A percentile compares a stretch with the other conserved stretches of the same genome.
Conservation (phyloP, 768 basidiomycete genomes). For the Suillus alpinus region DNA sequence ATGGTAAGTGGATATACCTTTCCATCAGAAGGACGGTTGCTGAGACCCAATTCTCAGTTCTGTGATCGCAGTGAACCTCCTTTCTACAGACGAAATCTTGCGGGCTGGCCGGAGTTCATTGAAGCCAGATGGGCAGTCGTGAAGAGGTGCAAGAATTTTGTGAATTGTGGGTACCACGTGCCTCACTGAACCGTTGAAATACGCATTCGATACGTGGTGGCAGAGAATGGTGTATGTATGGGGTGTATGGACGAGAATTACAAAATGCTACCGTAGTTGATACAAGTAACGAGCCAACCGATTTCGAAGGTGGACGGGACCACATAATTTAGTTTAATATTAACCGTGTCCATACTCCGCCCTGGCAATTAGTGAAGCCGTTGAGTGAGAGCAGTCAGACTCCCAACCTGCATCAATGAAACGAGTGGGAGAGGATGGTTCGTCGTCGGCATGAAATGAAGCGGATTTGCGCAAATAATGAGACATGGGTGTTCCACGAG, state of each 20-base stretch:
- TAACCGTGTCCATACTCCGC: background rate
- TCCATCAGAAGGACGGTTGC: constrained; percentile 17
- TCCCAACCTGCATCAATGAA: constrained; percentile 60
- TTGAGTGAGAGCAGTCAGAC: constrained; percentile 45
- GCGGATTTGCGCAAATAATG: constrained; percentile 38
- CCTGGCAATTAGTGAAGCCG: background rate
- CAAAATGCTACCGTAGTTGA: constrained; percentile 5
- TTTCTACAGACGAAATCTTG: constrained; percentile 95
- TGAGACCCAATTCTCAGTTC: constrained; percentile 50
- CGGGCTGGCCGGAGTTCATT: constrained; percentile 85
- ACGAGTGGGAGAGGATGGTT: constrained; percentile 43
- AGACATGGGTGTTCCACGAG: constrained; percentile 32
- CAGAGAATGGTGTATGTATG: background rate
- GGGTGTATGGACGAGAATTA: constrained; percentile 3
- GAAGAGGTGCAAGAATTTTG: constrained; percentile 20
- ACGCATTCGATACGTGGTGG: background rate
- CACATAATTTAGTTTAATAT: constrained; percentile 4
- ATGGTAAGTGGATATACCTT: constrained; percentile 53
- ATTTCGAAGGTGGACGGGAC: background rate
- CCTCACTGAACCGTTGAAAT: background rate
- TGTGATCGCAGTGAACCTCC: constrained; percentile 90
- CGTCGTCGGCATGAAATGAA: constrained; percentile 37
- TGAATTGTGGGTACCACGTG: constrained; percentile 11
- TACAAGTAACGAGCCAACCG: background rate
- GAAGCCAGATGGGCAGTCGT: constrained; percentile 73